Evolutionary conservation across 225 moss, liverwort and hornwort species (phyloP).

Genomic region (Anthoceros angustus): DNA sequence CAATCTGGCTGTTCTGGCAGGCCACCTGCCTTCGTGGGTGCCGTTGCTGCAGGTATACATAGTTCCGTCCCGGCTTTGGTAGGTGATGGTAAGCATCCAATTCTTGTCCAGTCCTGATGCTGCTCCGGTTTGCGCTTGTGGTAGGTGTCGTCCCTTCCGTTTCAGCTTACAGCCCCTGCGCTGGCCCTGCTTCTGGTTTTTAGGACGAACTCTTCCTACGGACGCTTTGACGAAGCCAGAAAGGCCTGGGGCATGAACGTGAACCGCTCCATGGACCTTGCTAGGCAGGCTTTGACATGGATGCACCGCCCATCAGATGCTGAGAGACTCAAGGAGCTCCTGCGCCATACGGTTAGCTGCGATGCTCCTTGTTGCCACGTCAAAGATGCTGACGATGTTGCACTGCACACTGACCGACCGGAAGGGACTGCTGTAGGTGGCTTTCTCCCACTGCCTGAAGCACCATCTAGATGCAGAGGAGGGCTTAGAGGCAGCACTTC

Average conservation of each 20-base stretch:
- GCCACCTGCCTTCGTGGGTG: neutral
- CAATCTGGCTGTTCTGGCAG: conserved; percentile 2
- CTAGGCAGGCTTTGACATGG: conserved; percentile 56
- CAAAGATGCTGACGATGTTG: too few relatives aligned
- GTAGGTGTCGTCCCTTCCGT: conserved; percentile 53
- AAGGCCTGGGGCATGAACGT: conserved; percentile 70
- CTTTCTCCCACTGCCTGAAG: neutral
- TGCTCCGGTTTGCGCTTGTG: conserved; percentile 35
- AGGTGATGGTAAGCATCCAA: neutral
- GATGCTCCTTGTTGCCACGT: conserved; percentile 9
- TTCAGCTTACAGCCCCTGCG: conserved; percentile 67
- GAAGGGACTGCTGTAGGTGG: neutral
- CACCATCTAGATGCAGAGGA: neutral
- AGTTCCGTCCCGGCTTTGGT: neutral
- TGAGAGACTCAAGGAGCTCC: conserved; percentile 23
- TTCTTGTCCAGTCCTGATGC: neutral
- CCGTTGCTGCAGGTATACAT: neutral
- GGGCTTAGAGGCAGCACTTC: neutral
- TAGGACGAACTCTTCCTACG: conserved; percentile 74
- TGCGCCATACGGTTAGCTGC: conserved; percentile 61
- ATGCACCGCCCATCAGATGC: conserved; percentile 34
- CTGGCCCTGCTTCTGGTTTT: conserved; percentile 75
- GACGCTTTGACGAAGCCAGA: conserved; percentile 62
- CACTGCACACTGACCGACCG: neutral
- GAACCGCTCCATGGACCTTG: conserved; percentile 44